Conservation (phyloP, 106 monocot species). For the Chionographis japonica region DNA sequence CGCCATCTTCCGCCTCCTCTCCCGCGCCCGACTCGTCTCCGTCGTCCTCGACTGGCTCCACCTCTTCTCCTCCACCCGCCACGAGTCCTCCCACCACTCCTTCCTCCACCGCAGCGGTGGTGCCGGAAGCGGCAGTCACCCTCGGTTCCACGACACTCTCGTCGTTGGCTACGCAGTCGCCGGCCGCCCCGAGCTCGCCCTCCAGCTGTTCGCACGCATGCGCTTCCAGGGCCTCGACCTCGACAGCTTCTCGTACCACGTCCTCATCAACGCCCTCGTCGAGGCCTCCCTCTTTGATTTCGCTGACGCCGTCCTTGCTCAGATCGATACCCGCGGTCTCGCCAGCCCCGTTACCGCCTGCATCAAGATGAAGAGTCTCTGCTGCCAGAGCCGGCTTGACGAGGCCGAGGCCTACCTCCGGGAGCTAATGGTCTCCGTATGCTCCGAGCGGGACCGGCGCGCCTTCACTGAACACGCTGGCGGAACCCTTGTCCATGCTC, state of each 20-base stretch:
- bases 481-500: conserved; percentile 37
- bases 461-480: conserved; percentile 8
- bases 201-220: conserved; percentile 53
- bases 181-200: conserved; percentile 52
- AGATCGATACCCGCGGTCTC: conserved; percentile 32
- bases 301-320: conserved; percentile 37
- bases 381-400: conserved; percentile 39
- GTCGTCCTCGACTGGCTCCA: conserved; percentile 62
- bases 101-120: not conserved
- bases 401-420: conserved; percentile 43
- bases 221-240: conserved; percentile 79
- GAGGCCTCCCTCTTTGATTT: conserved; percentile 58
- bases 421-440: conserved; percentile 1
- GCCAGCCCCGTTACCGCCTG: conserved; percentile 36
- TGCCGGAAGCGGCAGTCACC: not conserved
- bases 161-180: conserved; percentile 69
- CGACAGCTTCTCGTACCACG: conserved; percentile 58
- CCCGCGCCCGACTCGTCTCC: conserved; percentile 29
- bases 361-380: conserved; percentile 66
- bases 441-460: not conserved
- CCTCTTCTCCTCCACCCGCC: conserved; percentile 26
- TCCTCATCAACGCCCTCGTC: conserved; percentile 75
- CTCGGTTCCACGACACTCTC: conserved; percentile 62
- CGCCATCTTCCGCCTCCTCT: conserved; percentile 54
- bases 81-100: not conserved